phyloP scores from a whole-genome alignment of 306 rosid species.

The Quercus glauca region DNA sequence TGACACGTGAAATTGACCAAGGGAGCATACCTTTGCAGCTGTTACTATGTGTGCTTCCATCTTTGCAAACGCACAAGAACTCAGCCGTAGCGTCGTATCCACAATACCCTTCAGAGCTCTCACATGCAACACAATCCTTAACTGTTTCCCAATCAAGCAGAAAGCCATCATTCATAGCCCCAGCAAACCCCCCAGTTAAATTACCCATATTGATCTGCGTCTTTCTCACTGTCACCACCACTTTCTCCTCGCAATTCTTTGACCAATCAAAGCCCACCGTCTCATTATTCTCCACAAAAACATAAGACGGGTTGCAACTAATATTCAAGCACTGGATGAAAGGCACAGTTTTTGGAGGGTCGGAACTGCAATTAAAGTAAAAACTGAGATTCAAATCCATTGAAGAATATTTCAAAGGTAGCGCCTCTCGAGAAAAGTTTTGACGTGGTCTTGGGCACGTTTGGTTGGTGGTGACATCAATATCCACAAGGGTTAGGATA shows the following conservation, averaged over 20 bases:
- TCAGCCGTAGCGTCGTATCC: neutral
- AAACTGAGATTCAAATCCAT: neutral
- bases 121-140: neutral
- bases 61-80: neutral
- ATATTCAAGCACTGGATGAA: neutral
- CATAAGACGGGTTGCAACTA: neutral
- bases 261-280: neutral
- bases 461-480: neutral
- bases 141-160: neutral
- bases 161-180: neutral
- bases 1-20: too few species aligned
- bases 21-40: neutral
- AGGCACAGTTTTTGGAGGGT: neutral
- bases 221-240: neutral
- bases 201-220: accelerated
- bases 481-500: neutral
- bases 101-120: neutral
- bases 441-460: neutral
- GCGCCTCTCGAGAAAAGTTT: neutral
- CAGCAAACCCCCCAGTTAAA: accelerated
- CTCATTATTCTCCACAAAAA: neutral
- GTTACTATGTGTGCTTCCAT: neutral
- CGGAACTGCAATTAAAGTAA: neutral
- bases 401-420: neutral
- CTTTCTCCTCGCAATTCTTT: neutral